Evolutionary conservation across 2,329 filamentous ascomycete species (phyloP).

Genomic region (Waltergamsia citrina): DNA sequence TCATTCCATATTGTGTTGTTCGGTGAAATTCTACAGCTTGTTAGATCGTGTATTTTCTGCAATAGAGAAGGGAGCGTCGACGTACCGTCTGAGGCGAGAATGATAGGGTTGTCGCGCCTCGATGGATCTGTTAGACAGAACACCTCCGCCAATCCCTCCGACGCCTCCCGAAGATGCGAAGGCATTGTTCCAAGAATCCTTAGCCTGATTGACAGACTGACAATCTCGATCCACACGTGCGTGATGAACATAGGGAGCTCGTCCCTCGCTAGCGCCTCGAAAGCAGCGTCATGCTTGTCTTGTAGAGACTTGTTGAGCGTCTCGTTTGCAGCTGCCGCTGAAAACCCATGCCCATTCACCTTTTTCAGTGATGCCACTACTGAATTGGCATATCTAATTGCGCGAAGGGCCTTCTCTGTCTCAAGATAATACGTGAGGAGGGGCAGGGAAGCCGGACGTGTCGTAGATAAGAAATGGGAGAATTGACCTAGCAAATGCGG

Average conservation of each 20-base stretch:
- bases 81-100: conserved; percentile 51
- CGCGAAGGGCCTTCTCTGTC: conserved; percentile 58
- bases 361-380: conserved; percentile 30
- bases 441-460: conserved; percentile 53
- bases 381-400: conserved; percentile 63
- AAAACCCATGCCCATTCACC: conserved; percentile 47
- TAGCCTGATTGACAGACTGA: conserved; percentile 59
- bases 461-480: conserved; percentile 52
- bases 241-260: conserved; percentile 66
- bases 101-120: conserved; percentile 63
- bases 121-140: conserved; percentile 72
- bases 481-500: conserved; percentile 55
- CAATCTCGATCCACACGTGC: conserved; percentile 57
- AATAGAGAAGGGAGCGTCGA: too few species aligned
- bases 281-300: conserved; percentile 54
- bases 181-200: conserved; percentile 60
- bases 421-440: conserved; percentile 64
- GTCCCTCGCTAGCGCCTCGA: conserved; percentile 53
- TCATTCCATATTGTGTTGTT: conserved; percentile 66
- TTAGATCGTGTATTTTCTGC: too few species aligned
- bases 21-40: conserved; percentile 63
- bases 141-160: conserved; percentile 66
- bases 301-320: conserved; percentile 51
- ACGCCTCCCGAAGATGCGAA: conserved; percentile 54
- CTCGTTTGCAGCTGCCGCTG: conserved; percentile 32